These are phyloP conservation scores for Candida sphagnicola DNA, from an alignment of 805 yeast species.

Conservation along the genomic window DNA sequence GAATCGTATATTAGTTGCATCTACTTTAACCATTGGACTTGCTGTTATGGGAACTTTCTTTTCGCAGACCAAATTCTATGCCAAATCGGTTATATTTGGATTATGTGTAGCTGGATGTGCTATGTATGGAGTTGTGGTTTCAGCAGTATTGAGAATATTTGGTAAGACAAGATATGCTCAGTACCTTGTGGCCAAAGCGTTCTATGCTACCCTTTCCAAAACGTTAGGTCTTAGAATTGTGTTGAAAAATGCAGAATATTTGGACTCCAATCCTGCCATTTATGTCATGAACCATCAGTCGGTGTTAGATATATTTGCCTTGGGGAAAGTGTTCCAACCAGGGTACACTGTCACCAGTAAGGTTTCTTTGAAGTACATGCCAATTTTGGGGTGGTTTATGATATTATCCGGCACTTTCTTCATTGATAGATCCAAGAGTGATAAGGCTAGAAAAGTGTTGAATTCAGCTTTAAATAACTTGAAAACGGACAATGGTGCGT, in stretches of 20 bases:
- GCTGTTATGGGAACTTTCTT: not conserved
- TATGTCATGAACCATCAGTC: slow-evolving; percentile 88
- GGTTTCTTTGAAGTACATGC: slow-evolving; percentile 74
- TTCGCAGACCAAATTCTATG: slow-evolving; percentile 40
- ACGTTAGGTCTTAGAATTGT: slow-evolving; percentile 68
- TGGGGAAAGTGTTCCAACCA: slow-evolving; percentile 82
- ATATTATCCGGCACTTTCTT: slow-evolving; percentile 84
- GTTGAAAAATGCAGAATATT: slow-evolving; percentile 60
- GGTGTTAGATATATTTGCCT: slow-evolving; percentile 73
- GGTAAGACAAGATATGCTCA: slow-evolving; percentile 83
- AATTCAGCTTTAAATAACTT: slow-evolving; percentile 62
- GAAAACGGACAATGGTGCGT: slow-evolving; percentile 61
- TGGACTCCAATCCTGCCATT: slow-evolving; percentile 63
- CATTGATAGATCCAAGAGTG: slow-evolving; percentile 75
- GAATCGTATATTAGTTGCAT: not conserved
- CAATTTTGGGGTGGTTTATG: slow-evolving; percentile 98
- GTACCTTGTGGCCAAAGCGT: slow-evolving; percentile 84
- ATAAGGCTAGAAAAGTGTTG: slow-evolving; percentile 71
- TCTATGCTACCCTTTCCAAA: slow-evolving; percentile 57
- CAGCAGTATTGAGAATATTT: slow-evolving; percentile 57
- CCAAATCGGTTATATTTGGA: slow-evolving; percentile 53
- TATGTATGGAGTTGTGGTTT: slow-evolving; percentile 72
- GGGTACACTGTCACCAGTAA: slow-evolving; percentile 93
- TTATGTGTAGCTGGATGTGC: slow-evolving; percentile 57
- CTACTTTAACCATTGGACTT: not conserved